Percentiles rank a stretch among this genome's conserved stretches.
These are phyloP conservation scores for Candida dajiaensis DNA, from an alignment of 805 yeast genomes.

Conservation along the genomic window DNA sequence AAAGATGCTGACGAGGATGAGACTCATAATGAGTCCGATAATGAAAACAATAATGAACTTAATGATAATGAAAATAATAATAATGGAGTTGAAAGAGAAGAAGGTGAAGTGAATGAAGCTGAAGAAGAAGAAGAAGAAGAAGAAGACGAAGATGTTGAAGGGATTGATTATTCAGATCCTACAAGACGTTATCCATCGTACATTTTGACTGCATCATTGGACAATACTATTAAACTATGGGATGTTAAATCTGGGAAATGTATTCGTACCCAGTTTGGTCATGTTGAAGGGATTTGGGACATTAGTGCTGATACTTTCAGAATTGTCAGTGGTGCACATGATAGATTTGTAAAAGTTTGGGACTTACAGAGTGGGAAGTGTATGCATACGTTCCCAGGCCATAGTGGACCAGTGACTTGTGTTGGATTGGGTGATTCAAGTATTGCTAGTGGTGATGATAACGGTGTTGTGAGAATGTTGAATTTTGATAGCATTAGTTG, in stretches of 20 bases:
- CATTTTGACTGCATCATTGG: conserved; percentile 79
- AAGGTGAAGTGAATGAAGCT: conserved; percentile 10
- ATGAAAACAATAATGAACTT: conserved; percentile 12
- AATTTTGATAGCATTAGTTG: conserved; percentile 50
- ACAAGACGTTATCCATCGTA: conserved; percentile 64
- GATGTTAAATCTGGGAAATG: conserved; percentile 83
- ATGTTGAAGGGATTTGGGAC: conserved; percentile 97
- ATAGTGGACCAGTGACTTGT: conserved; percentile 53
- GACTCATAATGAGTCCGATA: conserved; percentile 14
- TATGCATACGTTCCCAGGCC: conserved; percentile 85
- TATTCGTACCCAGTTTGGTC: conserved; percentile 92
- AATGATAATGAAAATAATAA: conserved; percentile 16
- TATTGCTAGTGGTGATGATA: conserved; percentile 85
- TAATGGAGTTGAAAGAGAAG: conserved; percentile 10
- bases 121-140: conserved; percentile 18
- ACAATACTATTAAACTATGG: conserved; percentile 92
- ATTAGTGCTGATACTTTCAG: conserved; percentile 94
- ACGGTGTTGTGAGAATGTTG: conserved; percentile 80
- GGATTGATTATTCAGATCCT: conserved; percentile 21
- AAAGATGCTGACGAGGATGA: conserved; percentile 28
- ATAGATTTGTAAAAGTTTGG: conserved; percentile 86
- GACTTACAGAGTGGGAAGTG: conserved; percentile 92
- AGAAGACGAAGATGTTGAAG: conserved; percentile 22
- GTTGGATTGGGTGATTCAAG: conserved; percentile 87
- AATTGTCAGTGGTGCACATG: conserved; percentile 92